A percentile compares a stretch with the other conserved stretches of the same genome.
phyloP scores from a whole-genome alignment of 78 protist species.

The Cavenderia fasciculata region DNA sequence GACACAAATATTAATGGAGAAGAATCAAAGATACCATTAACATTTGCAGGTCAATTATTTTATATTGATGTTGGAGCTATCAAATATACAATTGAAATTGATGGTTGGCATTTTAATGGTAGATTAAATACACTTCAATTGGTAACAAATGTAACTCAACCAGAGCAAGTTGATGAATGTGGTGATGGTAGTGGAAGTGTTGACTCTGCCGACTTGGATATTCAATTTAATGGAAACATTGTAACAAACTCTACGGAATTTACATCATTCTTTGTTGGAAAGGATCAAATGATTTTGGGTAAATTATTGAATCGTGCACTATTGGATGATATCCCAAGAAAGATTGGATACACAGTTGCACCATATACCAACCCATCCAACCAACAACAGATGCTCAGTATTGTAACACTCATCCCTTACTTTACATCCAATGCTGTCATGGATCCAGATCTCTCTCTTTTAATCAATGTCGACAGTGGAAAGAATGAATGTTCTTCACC shows the following conservation, averaged over 20 bases:
- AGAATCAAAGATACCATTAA: neutral
- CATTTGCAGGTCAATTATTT: neutral
- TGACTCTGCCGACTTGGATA: neutral
- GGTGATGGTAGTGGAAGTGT: neutral
- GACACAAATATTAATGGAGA: too few relatives aligned
- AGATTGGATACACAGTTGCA: too few relatives aligned
- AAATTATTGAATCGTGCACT: neutral
- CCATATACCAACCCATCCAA: too few relatives aligned
- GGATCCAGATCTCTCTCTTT: neutral
- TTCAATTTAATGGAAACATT: neutral
- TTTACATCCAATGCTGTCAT: neutral
- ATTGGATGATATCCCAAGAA: neutral
- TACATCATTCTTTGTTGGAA: neutral
- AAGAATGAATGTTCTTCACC: neutral
- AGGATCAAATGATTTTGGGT: neutral
- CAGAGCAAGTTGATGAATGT: neutral
- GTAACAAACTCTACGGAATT: neutral
- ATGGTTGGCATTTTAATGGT: neutral
- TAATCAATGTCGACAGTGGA: too few relatives aligned
- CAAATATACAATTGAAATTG: neutral
- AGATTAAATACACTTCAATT: neutral
- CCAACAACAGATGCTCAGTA: neutral
- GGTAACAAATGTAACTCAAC: neutral
- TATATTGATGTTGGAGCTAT: neutral
- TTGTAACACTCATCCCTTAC: neutral